Base-by-base conservation (phyloP, 1,284 basidiomycete species). In the Ceratobasidium theobromae region DNA sequence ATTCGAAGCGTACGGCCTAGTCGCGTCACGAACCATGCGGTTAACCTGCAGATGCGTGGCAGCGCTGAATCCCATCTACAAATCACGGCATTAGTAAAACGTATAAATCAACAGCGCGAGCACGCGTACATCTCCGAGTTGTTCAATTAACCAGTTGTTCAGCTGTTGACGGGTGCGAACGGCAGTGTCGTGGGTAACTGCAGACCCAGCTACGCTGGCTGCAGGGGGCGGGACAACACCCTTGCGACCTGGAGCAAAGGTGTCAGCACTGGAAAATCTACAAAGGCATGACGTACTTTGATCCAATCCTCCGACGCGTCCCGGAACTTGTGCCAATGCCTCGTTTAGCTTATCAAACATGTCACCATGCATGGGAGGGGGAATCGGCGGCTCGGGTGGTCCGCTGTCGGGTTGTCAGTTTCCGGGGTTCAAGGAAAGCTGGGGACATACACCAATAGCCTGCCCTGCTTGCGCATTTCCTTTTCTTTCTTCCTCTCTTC, bases 11-110 rank as follows among this genome's bases (percentile, higher is more conserved):
- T 38, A 62, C 21, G 58, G 58, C 35, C 58, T n/a, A 4, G 58
- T 62, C 25, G 58, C 58, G 30, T 62, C 58, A 8, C 58, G 58
- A 16, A 62, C 58, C 18, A 62, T 46, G 18, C 58, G 58, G 11
- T 48, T 48, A 14, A 62, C 58, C 41, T 62, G 46, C 1, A 48
- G 58, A 23, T 62, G 58, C 5, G 58, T 62, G 12, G 58, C 14
- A 21, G 35, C 48, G 35, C 46, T 62, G n/a, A 62, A 62, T n/a
- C 58, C 58, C 58, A 62, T 62, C 58, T 62, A 30, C 3, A 18
- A 16, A 30, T n/a, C 4, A 40, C 27, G 35, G 5, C 21, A 43
- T 60, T 33, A 60, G 48, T 30, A 48, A 6, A 48, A 11, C 12
- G 21, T 4, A 25, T 27, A 41, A 23, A 4, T 35, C 11, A 16